These are phyloP conservation scores for Neocatenulostroma microsporum DNA, from an alignment of 2,329 filamentous ascomycete species.

Conservation along the genomic window DNA sequence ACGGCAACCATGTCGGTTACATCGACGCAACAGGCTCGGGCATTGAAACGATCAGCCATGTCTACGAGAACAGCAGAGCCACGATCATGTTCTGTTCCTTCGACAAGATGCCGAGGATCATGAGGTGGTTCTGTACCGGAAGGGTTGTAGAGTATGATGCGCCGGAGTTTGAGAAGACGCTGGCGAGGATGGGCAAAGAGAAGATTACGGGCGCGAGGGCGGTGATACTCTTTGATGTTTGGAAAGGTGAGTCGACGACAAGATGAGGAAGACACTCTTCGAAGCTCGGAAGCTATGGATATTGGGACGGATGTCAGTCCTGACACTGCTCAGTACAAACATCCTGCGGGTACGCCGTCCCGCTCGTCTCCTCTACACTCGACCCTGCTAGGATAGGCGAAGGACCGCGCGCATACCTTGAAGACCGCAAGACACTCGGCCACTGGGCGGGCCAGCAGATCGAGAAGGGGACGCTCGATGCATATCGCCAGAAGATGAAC, in stretches of 20 bases:
- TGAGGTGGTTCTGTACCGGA: conserved; percentile 56
- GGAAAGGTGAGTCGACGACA: conserved; percentile 49
- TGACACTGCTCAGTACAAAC: conserved; percentile 55
- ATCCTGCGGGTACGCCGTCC: conserved; percentile 59
- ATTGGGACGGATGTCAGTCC: too few species aligned
- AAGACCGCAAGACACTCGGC: conserved; percentile 51
- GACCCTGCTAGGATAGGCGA: conserved; percentile 11
- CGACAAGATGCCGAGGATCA: conserved; percentile 51
- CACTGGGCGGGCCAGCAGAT: conserved; percentile 34
- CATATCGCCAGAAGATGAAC: conserved; percentile 53
- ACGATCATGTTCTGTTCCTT: conserved; percentile 69
- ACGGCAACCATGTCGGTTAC: conserved; percentile 56
- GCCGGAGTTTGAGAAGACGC: conserved; percentile 40
- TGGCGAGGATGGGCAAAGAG: conserved; percentile 28
- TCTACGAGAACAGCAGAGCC: conserved; percentile 68
- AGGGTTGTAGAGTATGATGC: conserved; percentile 54
- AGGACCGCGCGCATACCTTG: conserved; percentile 31
- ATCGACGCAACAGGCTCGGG: conserved; percentile 68
- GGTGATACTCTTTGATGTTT: conserved; percentile 55
- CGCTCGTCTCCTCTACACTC: conserved; percentile 39
- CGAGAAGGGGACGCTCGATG: conserved; percentile 42
- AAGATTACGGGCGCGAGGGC: conserved; percentile 47
- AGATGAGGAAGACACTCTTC: too few species aligned
- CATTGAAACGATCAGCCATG: conserved; percentile 65
- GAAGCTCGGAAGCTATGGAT: too few species aligned